These are phyloP conservation scores for Mycena vitilis DNA, from an alignment of 768 basidiomycete genomes.

Conservation along the genomic window DNA sequence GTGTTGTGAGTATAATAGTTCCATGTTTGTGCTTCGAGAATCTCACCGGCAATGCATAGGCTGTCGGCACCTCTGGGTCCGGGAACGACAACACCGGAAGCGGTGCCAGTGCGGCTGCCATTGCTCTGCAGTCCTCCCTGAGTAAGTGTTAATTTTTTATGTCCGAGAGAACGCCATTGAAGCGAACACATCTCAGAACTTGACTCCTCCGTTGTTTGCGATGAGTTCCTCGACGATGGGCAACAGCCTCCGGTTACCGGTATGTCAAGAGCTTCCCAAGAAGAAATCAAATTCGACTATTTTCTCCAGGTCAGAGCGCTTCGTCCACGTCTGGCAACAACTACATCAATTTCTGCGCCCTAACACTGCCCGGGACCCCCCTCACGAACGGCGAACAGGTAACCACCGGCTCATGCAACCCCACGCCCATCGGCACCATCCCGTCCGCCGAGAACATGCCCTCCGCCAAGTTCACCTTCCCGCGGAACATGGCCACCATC, in stretches of 20 bases:
- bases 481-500: conserved; percentile 20
- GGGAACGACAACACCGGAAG: neutral
- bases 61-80: neutral
- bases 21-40: too few species aligned
- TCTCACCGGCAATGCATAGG: neutral
- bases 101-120: neutral
- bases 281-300: neutral
- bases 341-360: conserved; percentile 23
- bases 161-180: neutral
- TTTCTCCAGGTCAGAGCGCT: neutral
- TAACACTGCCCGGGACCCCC: conserved; percentile 42
- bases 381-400: conserved; percentile 68
- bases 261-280: neutral
- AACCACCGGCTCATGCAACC: conserved; percentile 67
- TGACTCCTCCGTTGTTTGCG: conserved; percentile 23
- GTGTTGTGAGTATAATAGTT: neutral
- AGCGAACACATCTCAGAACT: conserved; percentile 4
- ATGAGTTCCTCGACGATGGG: conserved; percentile 22
- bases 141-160: neutral
- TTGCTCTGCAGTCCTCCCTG: conserved; percentile 12
- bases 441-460: conserved; percentile 60
- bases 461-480: conserved; percentile 54
- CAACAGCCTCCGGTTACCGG: conserved; percentile 31
- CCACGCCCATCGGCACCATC: conserved; percentile 66
- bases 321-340: conserved; percentile 19